Percentiles rank a stretch among this genome's conserved stretches.
Evolutionary conservation across 768 basidiomycete species (phyloP).

Genomic region (Strobilomyces dryophilus): DNA sequence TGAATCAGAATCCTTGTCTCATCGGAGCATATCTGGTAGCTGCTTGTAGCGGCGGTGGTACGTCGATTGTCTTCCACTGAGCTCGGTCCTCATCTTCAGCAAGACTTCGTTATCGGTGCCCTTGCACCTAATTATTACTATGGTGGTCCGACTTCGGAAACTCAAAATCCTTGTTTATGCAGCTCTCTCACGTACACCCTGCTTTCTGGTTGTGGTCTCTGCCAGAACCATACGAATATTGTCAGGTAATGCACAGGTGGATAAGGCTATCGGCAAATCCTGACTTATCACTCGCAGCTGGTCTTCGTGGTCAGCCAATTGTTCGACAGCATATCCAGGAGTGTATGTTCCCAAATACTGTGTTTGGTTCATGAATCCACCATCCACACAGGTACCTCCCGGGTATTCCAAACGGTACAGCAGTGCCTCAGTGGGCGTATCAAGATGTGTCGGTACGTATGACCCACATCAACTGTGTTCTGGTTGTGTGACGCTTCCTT

Average conservation of each 20-base stretch:
- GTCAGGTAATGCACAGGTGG: no score
- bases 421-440: constrained; percentile 62
- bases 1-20: constrained; percentile 42
- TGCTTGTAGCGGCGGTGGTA: constrained; percentile 41
- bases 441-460: constrained; percentile 42
- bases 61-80: constrained; percentile 17
- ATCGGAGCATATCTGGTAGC: constrained; percentile 41
- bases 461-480: no score
- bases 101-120: constrained; percentile 37
- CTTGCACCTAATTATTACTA: constrained; percentile 33
- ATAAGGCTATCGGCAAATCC: no score
- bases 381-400: constrained; percentile 37
- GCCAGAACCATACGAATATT: constrained; percentile 44
- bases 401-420: constrained; percentile 43
- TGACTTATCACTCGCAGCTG: no score
- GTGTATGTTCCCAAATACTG: constrained; percentile 14
- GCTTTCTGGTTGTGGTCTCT: constrained; percentile 54
- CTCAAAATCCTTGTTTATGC: constrained; percentile 43
- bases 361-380: background rate
- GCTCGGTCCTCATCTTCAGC: background rate
- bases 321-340: constrained; percentile 32
- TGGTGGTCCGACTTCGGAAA: no score
- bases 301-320: constrained; percentile 48
- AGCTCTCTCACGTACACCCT: constrained; percentile 53
- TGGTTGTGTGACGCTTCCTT: background rate